Evolutionary conservation across 2,329 filamentous ascomycete species (phyloP).

Genomic region (Erysiphe pulchra): DNA sequence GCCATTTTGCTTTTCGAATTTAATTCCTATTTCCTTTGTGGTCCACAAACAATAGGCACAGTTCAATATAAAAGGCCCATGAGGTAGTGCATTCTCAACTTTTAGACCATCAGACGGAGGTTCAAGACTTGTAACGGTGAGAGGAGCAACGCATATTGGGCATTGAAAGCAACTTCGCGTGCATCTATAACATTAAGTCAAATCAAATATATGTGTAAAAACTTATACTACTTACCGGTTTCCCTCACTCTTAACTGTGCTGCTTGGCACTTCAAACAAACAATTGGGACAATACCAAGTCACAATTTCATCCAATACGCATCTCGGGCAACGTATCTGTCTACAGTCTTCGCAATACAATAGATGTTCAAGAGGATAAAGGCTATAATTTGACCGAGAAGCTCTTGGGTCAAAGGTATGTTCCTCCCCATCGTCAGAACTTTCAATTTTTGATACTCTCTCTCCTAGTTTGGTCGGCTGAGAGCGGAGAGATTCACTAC

Average conservation of each 20-base stretch:
- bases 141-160: constrained; percentile 60
- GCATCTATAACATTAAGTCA: constrained; percentile 28
- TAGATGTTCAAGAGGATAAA: constrained; percentile 81
- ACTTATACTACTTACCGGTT: constrained; percentile 38
- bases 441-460: constrained; percentile 6
- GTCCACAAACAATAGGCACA: constrained; percentile 90
- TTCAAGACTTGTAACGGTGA: constrained; percentile 50
- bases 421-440: constrained; percentile 40
- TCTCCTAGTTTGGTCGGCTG: background rate
- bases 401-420: constrained; percentile 66
- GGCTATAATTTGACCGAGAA: constrained; percentile 65
- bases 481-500: constrained; percentile 18
- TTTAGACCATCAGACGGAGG: constrained; percentile 12
- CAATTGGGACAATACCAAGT: constrained; percentile 92
- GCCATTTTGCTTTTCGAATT: constrained; percentile 71
- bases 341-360: constrained; percentile 96
- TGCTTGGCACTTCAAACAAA: constrained; percentile 85
- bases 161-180: constrained; percentile 91
- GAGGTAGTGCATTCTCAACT: constrained; percentile 15
- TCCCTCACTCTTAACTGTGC: constrained; percentile 73
- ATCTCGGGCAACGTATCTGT: constrained; percentile 80
- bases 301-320: constrained; percentile 77
- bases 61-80: constrained; percentile 47
- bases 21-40: constrained; percentile 66
- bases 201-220: background rate